Conservation (phyloP, 495 filamentous ascomycete species). For the Usnea hakonensis region DNA sequence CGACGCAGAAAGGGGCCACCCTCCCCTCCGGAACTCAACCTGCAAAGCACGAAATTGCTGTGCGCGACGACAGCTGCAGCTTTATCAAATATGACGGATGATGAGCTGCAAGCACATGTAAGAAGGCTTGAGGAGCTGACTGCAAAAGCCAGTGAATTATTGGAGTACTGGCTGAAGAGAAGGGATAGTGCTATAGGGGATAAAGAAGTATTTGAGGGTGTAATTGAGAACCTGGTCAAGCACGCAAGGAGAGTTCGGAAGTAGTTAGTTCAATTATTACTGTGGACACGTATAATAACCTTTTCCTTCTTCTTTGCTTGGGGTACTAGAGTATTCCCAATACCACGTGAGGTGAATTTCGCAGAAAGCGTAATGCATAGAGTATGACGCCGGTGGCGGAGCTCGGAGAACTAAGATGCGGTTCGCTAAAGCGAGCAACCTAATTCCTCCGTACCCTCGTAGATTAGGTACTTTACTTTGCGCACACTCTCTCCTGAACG, state of each 20-base stretch:
- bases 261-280: constrained; percentile 24
- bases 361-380: neutral
- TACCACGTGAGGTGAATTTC: neutral
- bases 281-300: too few species aligned
- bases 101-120: constrained; percentile 70
- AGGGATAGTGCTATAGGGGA: constrained; percentile 79
- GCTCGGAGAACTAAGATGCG: constrained; percentile 2
- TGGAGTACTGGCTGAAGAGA: constrained; percentile 83
- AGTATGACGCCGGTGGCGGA: constrained; percentile 5
- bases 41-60: constrained; percentile 66
- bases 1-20: constrained; percentile 50
- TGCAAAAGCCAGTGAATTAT: constrained; percentile 59
- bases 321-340: too few species aligned
- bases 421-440: constrained; percentile 1
- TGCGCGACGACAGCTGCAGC: constrained; percentile 81
- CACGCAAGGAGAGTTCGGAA: constrained; percentile 86
- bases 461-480: neutral
- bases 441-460: neutral
- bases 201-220: constrained; percentile 91
- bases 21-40: constrained; percentile 67
- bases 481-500: too few species aligned
- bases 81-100: constrained; percentile 62
- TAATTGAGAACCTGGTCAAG: constrained; percentile 96
- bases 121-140: constrained; percentile 59
- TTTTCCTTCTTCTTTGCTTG: too few species aligned